phyloP scores from a whole-genome alignment of 2,329 filamentous ascomycete genomes.

The Didymella arachidicola region DNA sequence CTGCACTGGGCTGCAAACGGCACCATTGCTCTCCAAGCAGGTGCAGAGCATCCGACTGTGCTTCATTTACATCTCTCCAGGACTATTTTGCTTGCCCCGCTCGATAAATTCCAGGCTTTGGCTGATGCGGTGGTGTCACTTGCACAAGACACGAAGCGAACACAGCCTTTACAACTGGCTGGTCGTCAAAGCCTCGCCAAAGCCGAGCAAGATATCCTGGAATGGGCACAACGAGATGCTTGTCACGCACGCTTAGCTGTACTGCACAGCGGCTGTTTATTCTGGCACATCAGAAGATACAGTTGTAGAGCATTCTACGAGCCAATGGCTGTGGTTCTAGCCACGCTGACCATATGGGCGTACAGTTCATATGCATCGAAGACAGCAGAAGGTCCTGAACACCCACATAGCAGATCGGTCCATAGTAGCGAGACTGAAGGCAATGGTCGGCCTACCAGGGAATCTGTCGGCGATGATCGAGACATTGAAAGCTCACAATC shows the following conservation, averaged over 20 bases:
- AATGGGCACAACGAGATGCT: constrained; percentile 61
- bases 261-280: constrained; percentile 61
- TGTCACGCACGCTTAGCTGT: constrained; percentile 63
- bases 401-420: not conserved
- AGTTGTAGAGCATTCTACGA: constrained; percentile 59
- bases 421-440: not conserved
- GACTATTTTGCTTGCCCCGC: no score
- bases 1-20: no score
- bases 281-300: constrained; percentile 62
- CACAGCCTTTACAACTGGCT: constrained; percentile 41
- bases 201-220: constrained; percentile 51
- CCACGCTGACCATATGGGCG: constrained; percentile 59
- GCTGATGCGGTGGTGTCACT: no score
- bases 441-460: not conserved
- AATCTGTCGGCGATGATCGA: not conserved
- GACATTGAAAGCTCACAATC: not conserved
- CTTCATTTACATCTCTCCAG: no score
- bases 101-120: no score
- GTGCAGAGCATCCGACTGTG: no score
- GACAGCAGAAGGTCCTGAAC: not conserved
- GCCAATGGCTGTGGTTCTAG: constrained; percentile 55
- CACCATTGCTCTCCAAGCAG: no score
- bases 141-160: constrained; percentile 51
- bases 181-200: constrained; percentile 3
- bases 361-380: constrained; percentile 43